Evolutionary conservation across 2,329 filamentous ascomycete species (phyloP).

Genomic region (Aulographum hederae): DNA sequence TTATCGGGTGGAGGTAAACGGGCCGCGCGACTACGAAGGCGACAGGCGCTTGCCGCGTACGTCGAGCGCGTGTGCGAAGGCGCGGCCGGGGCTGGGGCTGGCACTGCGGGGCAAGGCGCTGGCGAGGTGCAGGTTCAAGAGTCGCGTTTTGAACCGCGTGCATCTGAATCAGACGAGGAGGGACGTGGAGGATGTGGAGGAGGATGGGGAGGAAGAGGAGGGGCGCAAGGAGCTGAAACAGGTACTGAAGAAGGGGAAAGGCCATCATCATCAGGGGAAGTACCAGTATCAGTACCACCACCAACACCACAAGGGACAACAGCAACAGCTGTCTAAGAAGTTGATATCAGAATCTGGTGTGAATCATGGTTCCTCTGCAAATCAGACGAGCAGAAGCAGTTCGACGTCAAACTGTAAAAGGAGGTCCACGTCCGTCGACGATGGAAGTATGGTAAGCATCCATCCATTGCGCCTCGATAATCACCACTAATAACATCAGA

Average conservation of each 20-base stretch:
- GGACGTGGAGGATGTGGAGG: slow-evolving; percentile 7
- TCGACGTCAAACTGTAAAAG: background rate
- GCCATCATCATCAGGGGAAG: slow-evolving; percentile 9
- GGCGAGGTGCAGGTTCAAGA: slow-evolving; percentile 21
- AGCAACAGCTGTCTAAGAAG: too few relatives aligned
- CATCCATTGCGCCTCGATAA: too few relatives aligned
- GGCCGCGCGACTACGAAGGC: slow-evolving; percentile 25
- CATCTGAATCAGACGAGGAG: slow-evolving; percentile 21
- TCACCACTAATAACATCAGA: too few relatives aligned
- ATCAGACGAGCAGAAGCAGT: background rate
- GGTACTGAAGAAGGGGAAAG: slow-evolving; percentile 9
- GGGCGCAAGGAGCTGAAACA: slow-evolving; percentile 15
- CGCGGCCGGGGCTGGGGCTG: slow-evolving; percentile 11
- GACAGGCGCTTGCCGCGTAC: slow-evolving; percentile 24
- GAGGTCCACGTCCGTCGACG: background rate
- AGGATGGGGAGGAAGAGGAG: slow-evolving; percentile 11
- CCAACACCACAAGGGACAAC: too few relatives aligned
- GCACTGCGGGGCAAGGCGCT: slow-evolving; percentile 11
- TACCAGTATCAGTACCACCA: slow-evolving; percentile 13
- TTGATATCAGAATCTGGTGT: too few relatives aligned
- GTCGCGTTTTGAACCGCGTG: slow-evolving; percentile 29
- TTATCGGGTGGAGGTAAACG: slow-evolving; percentile 30
- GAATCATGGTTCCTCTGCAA: background rate
- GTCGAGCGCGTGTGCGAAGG: slow-evolving; percentile 23
- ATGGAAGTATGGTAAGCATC: too few relatives aligned